phyloP scores from a whole-genome alignment of 768 basidiomycete species.

The Pleurotus tuoliensis region DNA sequence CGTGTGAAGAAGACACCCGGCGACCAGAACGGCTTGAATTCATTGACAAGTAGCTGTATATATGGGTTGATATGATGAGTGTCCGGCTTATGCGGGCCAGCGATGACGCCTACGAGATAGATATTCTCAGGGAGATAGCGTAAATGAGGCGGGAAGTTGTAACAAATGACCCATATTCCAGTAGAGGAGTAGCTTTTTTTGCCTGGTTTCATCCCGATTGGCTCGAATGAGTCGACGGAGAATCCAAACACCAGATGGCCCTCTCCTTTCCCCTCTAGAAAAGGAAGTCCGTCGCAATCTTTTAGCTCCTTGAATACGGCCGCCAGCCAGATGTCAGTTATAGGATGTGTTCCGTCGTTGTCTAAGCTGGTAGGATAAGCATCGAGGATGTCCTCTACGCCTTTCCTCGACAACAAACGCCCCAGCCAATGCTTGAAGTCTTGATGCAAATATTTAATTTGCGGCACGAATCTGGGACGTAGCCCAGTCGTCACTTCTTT shows the following conservation, averaged over 20 bases:
- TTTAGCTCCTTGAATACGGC: background rate
- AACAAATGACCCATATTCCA: background rate
- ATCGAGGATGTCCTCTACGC: constrained; percentile 21
- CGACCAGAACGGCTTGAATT: too few relatives aligned
- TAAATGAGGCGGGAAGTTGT: background rate
- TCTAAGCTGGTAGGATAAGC: constrained; percentile 5
- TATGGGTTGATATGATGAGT: too few relatives aligned
- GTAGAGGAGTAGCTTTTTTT: background rate
- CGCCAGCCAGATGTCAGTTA: background rate
- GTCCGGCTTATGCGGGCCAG: too few relatives aligned
- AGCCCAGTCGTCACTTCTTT: constrained; percentile 6
- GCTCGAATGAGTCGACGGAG: background rate
- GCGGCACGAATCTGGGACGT: constrained; percentile 5
- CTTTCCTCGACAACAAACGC: constrained; percentile 19
- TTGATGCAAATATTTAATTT: constrained; percentile 17
- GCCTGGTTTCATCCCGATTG: background rate
- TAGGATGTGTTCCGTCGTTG: background rate
- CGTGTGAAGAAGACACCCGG: too few relatives aligned
- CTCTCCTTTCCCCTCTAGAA: background rate
- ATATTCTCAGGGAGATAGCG: background rate
- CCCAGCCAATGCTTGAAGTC: constrained; percentile 22
- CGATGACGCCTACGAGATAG: too few relatives aligned
- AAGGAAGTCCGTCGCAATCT: background rate
- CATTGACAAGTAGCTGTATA: too few relatives aligned
- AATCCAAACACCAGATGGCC: background rate